A percentile compares a stretch with the other conserved stretches of the same genome.
phyloP scores from a whole-genome alignment of 257 asterid genomes.

The Hygrophila difformis region DNA sequence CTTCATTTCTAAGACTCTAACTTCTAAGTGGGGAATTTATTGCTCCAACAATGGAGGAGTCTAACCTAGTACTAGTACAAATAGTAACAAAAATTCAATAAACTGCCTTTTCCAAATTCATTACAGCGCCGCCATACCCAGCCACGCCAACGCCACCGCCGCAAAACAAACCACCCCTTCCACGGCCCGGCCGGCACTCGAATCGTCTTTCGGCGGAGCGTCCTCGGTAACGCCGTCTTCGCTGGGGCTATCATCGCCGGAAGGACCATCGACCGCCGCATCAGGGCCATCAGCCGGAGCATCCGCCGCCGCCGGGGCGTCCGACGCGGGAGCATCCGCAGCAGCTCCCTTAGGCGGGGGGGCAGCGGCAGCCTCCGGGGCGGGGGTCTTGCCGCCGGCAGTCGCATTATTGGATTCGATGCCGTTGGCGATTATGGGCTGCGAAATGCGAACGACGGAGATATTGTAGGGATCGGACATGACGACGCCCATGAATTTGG shows the following conservation, averaged over 20 bases:
- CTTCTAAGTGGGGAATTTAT: no score
- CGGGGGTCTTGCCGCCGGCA: conserved; percentile 22
- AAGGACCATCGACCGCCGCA: not conserved
- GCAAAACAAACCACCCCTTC: no score
- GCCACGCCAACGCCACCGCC: no score
- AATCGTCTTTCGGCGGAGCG: no score
- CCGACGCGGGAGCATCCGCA: conserved; percentile 10
- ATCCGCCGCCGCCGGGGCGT: conserved; percentile 6
- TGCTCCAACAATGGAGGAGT: no score
- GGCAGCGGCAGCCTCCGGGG: conserved; percentile 3
- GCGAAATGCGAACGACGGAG: conserved; percentile 49
- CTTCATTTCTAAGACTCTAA: no score
- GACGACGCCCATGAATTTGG: conserved; percentile 26
- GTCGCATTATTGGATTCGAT: conserved; percentile 26
- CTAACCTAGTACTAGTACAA: no score
- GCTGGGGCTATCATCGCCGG: conserved; percentile 4
- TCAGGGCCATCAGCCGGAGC: conserved; percentile 7
- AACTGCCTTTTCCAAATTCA: no score
- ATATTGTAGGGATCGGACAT: conserved; percentile 43
- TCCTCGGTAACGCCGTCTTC: not conserved
- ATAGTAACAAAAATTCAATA: no score
- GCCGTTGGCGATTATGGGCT: conserved; percentile 45
- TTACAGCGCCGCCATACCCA: no score
- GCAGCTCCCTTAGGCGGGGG: not conserved
- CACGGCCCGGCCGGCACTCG: no score